Evolutionary conservation across 2,329 filamentous ascomycete genomes (phyloP).

Genomic region (Pyrenophora graminea): DNA sequence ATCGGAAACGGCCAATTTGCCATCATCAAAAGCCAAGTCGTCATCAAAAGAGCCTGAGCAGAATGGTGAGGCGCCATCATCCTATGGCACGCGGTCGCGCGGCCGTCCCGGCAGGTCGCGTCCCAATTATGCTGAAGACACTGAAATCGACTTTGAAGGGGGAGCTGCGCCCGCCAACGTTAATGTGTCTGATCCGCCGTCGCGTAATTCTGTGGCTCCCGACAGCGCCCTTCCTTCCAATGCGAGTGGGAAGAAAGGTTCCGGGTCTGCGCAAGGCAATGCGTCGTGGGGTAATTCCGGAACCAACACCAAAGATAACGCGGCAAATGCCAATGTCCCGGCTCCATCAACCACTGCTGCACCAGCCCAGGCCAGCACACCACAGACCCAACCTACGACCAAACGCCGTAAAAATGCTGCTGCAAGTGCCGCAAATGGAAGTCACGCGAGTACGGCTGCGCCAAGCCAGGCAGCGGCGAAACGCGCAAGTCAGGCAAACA

Average conservation of each 20-base stretch:
- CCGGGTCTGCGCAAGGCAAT: slow-evolving; percentile 47
- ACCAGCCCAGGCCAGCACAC: slow-evolving; percentile 39
- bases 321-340: slow-evolving; percentile 51
- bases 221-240: slow-evolving; percentile 40
- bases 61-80: slow-evolving; percentile 57
- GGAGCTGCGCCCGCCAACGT: slow-evolving; percentile 62
- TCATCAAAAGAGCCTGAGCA: slow-evolving; percentile 42
- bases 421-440: slow-evolving; percentile 40
- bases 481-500: slow-evolving; percentile 35
- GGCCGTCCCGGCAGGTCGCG: slow-evolving; percentile 80
- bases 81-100: slow-evolving; percentile 89
- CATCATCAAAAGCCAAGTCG: slow-evolving; percentile 36
- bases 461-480: slow-evolving; percentile 46
- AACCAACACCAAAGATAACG: slow-evolving; percentile 42
- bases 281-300: slow-evolving; percentile 44
- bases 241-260: slow-evolving; percentile 46
- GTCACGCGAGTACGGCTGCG: slow-evolving; percentile 42
- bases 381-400: slow-evolving; percentile 39
- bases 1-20: slow-evolving; percentile 33
- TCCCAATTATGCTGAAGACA: slow-evolving; percentile 94
- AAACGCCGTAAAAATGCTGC: slow-evolving; percentile 85
- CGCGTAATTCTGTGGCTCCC: slow-evolving; percentile 41
- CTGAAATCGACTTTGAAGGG: slow-evolving; percentile 86
- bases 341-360: slow-evolving; percentile 64
- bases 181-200: slow-evolving; percentile 51